These are phyloP conservation scores for Xylariaceae sp. DNA, from an alignment of 2,329 filamentous ascomycete species.

Conservation along the genomic window DNA sequence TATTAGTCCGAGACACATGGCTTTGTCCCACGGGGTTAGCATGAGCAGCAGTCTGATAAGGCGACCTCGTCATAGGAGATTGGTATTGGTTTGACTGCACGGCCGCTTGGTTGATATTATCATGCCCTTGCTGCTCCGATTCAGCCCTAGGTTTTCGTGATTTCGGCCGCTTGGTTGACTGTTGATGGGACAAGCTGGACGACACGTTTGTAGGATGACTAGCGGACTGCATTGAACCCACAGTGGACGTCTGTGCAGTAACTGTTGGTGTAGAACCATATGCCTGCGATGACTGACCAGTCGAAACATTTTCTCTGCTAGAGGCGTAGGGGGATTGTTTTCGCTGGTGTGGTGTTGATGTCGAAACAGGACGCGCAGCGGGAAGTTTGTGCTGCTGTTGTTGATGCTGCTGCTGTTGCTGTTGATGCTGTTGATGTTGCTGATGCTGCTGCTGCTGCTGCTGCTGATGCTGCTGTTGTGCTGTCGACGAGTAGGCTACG, in stretches of 20 bases:
- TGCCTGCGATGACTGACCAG: constrained; percentile 22
- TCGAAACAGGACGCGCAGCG: constrained; percentile 9
- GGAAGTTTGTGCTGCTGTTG: constrained; percentile 12
- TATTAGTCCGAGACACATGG: constrained; percentile 28
- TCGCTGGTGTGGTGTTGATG: constrained; percentile 12
- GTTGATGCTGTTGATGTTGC: neutral
- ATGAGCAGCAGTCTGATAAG: constrained; percentile 26
- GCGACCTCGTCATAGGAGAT: constrained; percentile 28
- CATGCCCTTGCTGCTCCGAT: constrained; percentile 18
- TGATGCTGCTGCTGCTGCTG: constrained; percentile 4
- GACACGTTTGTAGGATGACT: constrained; percentile 18
- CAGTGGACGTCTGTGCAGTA: constrained; percentile 21
- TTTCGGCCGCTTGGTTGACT: constrained; percentile 22
- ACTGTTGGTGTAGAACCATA: constrained; percentile 22
- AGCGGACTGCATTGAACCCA: constrained; percentile 20
- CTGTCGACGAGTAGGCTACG: constrained; percentile 14
- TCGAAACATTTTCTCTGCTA: constrained; percentile 24
- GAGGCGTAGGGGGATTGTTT: constrained; percentile 13
- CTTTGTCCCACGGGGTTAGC: constrained; percentile 24
- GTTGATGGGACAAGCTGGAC: constrained; percentile 21
- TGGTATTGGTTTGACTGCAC: constrained; percentile 27
- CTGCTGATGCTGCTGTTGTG: constrained; percentile 12
- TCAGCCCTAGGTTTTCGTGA: constrained; percentile 24
- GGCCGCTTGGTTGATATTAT: constrained; percentile 22
- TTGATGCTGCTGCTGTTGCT: constrained; percentile 6